Evolutionary conservation across 1,139 yeast species (phyloP), one percentile per base, ranked within the genome.

Genomic region (Zhuliangozyma blackwelliae): DNA sequence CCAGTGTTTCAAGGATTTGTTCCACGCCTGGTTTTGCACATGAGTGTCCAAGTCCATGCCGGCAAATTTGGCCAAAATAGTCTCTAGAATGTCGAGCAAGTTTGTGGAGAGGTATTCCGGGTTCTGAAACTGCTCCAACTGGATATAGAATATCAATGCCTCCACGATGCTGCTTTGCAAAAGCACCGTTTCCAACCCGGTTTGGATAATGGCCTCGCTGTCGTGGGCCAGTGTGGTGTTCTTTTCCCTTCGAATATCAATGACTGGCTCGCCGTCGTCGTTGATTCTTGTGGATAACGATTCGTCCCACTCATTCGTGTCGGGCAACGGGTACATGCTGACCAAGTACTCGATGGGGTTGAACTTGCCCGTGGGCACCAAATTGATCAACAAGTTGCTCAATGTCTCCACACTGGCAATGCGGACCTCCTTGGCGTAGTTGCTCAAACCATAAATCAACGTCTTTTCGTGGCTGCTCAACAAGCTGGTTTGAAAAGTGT

Each of bases 111-210:
- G 54, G 38, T 48, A 70, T 23, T 68, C 73, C 1, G 62, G 51
- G 38, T 65, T 60, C 44, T 69, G 75, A 38, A 68, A 64, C 44
- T 64, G 72, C 43, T 68, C 71, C 25, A 71, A 52, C 46, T 70
- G 75, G 28, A 67, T 48, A 45, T 65, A 69, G 26, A 65, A 52
- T 2, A 68, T 52, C 19, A 69, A 40, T 0, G 69, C 44, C 41
- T 68, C 72, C 8, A 59, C 52, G 2, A 64, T 44, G 11, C 72
- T 66, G 2, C 61, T 48, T 41, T 68, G 70, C 16, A 47, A 45
- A 27, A 65, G 48, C 10, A 52, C 43, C 10, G 46, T 38, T 27
- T 55, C 57, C 1, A 58, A 47, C 34, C 49, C 48, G 1, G 49
- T 29, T 13, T 52, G 45, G n/a, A 60, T 56, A 9, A 51, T 46